Conservation (phyloP, 306 rosid species). For the Albizia julibrissin region DNA sequence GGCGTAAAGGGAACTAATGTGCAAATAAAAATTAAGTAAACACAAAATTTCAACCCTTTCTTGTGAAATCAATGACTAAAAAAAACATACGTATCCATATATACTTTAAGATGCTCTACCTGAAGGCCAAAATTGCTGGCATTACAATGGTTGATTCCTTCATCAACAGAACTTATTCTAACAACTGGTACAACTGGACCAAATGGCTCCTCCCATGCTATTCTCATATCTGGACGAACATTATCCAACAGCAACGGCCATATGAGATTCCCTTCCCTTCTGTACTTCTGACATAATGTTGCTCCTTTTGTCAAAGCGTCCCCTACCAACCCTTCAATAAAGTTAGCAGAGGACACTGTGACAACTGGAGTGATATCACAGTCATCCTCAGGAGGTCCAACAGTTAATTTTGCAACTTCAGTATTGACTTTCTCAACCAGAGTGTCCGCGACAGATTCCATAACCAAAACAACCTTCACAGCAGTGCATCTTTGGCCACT, state of each 20-base stretch:
- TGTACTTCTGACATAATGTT: conserved; percentile 81
- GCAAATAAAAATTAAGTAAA: not conserved
- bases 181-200: conserved; percentile 85
- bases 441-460: conserved; percentile 74
- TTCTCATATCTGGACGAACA: conserved; percentile 87
- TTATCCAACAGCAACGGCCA: conserved; percentile 85
- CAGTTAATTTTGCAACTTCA: conserved; percentile 63
- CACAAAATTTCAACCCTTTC: not conserved
- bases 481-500: conserved; percentile 96
- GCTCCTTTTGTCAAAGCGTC: conserved; percentile 85
- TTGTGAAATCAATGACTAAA: not conserved
- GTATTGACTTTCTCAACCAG: conserved; percentile 74
- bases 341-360: conserved; percentile 78
- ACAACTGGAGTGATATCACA: conserved; percentile 80
- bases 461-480: conserved; percentile 76
- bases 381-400: conserved; percentile 76
- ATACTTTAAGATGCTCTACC: conserved; percentile 41
- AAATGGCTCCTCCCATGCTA: conserved; percentile 94
- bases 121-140: conserved; percentile 92
- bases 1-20: not conserved
- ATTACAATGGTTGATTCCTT: conserved; percentile 92
- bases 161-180: conserved; percentile 73
- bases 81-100: not conserved
- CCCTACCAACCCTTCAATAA: conserved; percentile 72
- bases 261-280: conserved; percentile 82